These are phyloP conservation scores for Stephanodiscus minutulus DNA, from an alignment of 108 stramenopile genomes.

Conservation along the genomic window DNA sequence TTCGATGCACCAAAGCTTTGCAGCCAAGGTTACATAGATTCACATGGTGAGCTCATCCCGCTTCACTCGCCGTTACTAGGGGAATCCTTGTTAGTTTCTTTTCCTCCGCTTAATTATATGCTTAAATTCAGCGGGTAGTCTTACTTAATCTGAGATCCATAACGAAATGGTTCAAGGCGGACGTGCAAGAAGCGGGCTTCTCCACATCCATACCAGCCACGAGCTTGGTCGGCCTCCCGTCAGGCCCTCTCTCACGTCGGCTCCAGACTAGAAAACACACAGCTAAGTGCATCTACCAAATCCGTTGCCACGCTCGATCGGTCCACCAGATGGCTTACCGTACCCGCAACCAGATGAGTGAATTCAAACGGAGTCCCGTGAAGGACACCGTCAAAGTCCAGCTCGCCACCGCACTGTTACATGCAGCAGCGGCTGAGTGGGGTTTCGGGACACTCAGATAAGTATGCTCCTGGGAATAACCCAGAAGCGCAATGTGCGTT, in stretches of 20 bases:
- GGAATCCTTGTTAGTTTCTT: slow-evolving; percentile 97
- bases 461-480: slow-evolving; percentile 85
- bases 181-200: too few relatives aligned
- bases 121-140: slow-evolving; percentile 97
- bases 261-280: slow-evolving; percentile 12
- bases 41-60: slow-evolving; percentile 89
- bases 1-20: slow-evolving; percentile 65
- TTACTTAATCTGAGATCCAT: slow-evolving; percentile 83
- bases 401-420: slow-evolving; percentile 27
- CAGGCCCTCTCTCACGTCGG: too few relatives aligned
- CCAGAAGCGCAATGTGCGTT: slow-evolving; percentile 96
- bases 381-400: slow-evolving; percentile 52
- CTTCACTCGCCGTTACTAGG: slow-evolving; percentile 96
- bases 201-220: too few relatives aligned
- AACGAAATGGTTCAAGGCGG: too few relatives aligned
- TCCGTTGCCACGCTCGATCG: slow-evolving; percentile 17
- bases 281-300: slow-evolving; percentile 41
- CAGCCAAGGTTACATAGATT: slow-evolving; percentile 69
- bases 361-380: slow-evolving; percentile 29
- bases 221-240: too few relatives aligned
- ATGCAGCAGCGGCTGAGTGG: slow-evolving; percentile 62
- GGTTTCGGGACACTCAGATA: slow-evolving; percentile 89
- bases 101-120: slow-evolving; percentile 98
- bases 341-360: too few relatives aligned
- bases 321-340: too few relatives aligned